Evolutionary conservation across 805 yeast species (phyloP).

Genomic region (Ogataea philodendri): DNA sequence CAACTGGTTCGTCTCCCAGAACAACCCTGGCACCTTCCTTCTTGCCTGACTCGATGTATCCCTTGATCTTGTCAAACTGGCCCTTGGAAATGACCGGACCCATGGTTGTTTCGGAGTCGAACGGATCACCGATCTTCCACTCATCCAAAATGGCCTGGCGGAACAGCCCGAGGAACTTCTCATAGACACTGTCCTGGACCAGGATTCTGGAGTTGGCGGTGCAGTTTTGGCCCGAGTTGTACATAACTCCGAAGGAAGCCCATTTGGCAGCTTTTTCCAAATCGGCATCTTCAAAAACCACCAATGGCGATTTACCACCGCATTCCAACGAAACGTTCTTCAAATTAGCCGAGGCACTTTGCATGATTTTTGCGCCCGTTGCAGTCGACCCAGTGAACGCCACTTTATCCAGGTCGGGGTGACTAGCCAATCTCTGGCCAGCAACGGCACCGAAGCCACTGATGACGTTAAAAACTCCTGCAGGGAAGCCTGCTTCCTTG

Average conservation of each 20-base stretch:
- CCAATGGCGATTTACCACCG: slow-evolving; percentile 70
- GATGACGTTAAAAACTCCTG: slow-evolving; percentile 71
- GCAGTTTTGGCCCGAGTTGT: slow-evolving; percentile 67
- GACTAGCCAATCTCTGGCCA: slow-evolving; percentile 65
- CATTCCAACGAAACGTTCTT: slow-evolving; percentile 68
- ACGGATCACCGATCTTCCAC: slow-evolving; percentile 59
- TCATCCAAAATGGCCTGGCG: slow-evolving; percentile 44
- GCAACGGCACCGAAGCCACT: slow-evolving; percentile 69
- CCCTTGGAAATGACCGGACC: slow-evolving; percentile 62
- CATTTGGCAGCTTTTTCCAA: slow-evolving; percentile 64
- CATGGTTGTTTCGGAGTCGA: slow-evolving; percentile 44
- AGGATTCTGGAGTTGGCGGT: slow-evolving; percentile 64
- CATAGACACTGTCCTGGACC: slow-evolving; percentile 55
- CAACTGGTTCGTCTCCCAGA: slow-evolving; percentile 41
- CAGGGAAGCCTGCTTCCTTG: slow-evolving; percentile 68
- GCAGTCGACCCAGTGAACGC: slow-evolving; percentile 67
- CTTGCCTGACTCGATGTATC: slow-evolving; percentile 45
- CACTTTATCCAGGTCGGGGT: slow-evolving; percentile 54
- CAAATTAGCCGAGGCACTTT: slow-evolving; percentile 57
- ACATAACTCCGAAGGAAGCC: slow-evolving; percentile 64
- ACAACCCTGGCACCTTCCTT: slow-evolving; percentile 48
- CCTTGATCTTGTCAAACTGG: slow-evolving; percentile 52
- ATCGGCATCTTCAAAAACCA: slow-evolving; percentile 63
- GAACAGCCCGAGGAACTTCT: slow-evolving; percentile 46
- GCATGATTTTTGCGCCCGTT: slow-evolving; percentile 65